These are phyloP conservation scores for Trichoderma semiorbis DNA, from an alignment of 2,329 filamentous ascomycete species.

Conservation along the genomic window DNA sequence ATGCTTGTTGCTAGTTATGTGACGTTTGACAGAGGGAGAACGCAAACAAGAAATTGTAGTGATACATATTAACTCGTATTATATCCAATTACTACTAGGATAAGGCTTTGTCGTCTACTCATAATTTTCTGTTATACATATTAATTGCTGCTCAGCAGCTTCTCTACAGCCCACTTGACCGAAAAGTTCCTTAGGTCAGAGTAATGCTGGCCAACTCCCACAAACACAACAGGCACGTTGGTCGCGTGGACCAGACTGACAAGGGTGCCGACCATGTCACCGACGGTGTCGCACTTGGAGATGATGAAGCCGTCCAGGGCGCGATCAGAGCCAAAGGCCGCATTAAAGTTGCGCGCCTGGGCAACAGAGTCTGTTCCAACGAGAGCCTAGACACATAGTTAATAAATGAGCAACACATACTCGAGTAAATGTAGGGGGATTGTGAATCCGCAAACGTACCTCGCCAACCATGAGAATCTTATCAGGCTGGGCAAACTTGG, in stretches of 20 bases:
- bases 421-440: neutral
- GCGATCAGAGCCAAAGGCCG: constrained; percentile 77
- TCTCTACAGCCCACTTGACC: constrained; percentile 67
- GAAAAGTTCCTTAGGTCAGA: constrained; percentile 65
- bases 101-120: neutral
- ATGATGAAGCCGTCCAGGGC: constrained; percentile 96
- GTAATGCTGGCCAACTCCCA: constrained; percentile 71
- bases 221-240: constrained; percentile 90
- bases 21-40: neutral
- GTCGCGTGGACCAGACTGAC: constrained; percentile 98
- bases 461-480: constrained; percentile 95
- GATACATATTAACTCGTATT: neutral
- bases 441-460: constrained; percentile 29
- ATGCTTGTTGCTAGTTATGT: neutral
- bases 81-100: constrained; percentile 11
- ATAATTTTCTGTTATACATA: neutral
- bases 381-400: constrained; percentile 55
- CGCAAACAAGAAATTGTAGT: neutral
- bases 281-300: constrained; percentile 96
- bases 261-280: constrained; percentile 95
- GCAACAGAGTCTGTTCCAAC: constrained; percentile 95
- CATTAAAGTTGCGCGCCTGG: constrained; percentile 94
- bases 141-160: constrained; percentile 54
- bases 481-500: constrained; percentile 90
- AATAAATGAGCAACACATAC: neutral